Percentiles rank a stretch among this genome's conserved stretches.
Evolutionary conservation across 2,329 filamentous ascomycete species (phyloP).

Genomic region (Aspergillus spinulosporus): DNA sequence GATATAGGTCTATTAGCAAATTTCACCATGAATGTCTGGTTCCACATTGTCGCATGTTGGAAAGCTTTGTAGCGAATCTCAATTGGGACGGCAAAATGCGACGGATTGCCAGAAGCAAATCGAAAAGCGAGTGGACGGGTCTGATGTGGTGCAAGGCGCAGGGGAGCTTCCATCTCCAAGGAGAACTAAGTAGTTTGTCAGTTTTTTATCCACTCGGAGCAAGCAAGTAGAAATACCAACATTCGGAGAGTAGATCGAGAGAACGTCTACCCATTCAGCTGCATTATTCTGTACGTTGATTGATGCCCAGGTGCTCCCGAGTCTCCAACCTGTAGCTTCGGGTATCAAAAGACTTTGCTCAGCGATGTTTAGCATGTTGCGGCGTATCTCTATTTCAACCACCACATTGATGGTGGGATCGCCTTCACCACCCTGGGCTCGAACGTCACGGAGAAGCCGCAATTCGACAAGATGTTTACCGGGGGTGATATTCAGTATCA

Average conservation of each 20-base stretch:
- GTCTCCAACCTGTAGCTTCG: constrained; percentile 51
- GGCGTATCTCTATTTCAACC: constrained; percentile 35
- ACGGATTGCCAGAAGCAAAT: constrained; percentile 16
- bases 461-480: constrained; percentile 55
- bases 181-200: constrained; percentile 1
- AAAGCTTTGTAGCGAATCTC: constrained; percentile 20
- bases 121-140: constrained; percentile 35
- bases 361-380: constrained; percentile 32
- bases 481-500: constrained; percentile 51
- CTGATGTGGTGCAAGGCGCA: constrained; percentile 35
- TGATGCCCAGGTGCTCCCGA: constrained; percentile 52
- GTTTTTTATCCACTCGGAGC: not conserved
- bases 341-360: constrained; percentile 48
- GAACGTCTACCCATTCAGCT: constrained; percentile 20
- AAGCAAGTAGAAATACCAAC: constrained; percentile 12
- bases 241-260: constrained; percentile 22
- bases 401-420: constrained; percentile 49
- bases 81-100: constrained; percentile 19
- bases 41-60: constrained; percentile 1
- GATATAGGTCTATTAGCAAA: constrained; percentile 29
- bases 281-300: constrained; percentile 51
- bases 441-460: constrained; percentile 57
- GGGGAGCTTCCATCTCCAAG: constrained; percentile 17
- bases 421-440: constrained; percentile 55
- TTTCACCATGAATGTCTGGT: constrained; percentile 21